Base-by-base conservation (phyloP, 2,329 filamentous ascomycete species). In the Lasiodiplodia sp. region DNA sequence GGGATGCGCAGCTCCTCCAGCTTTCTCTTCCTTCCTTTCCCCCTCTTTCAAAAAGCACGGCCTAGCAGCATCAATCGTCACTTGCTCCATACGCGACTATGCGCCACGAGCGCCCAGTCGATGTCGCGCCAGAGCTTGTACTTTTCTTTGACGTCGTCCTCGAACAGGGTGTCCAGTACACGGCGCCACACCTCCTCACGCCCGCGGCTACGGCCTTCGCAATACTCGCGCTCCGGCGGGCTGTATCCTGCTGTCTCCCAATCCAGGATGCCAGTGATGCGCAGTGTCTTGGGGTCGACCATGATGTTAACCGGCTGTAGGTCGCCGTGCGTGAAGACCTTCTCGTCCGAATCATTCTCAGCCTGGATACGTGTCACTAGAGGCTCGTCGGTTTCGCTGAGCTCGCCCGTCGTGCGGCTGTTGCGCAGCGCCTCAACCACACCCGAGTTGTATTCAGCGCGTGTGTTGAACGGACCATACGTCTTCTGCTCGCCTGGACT, bases 241-340 rank as follows among this genome's bases (percentile, higher is more conserved):
- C 72, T 73, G 57, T 72, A 73, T 3, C 72, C 71, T 8, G 71
- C 72, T 53, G 68, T 60, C 23, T 70, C 71, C 71, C 72, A 72
- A 21, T 73, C 72, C 18, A 73, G 60, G 34, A 73, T 71, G 25
- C 55, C 69, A 25, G 67, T 66, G 62, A 72, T 67, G 44, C 65
- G 65, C 28, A 52, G 31, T 6, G 53, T 57, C 38, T 51, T 60
- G 38, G 65, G 65, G 40, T 67, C 65, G 31, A 72, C 71, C 14
- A 72, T 65, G 63, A 72, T 71, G 58, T 72, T 72, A 53, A 66
- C 69, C 6, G 64, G 69, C 37, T 21, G 51, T 4, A 72, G 47
- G 60, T 72, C 71, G 47, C 70, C 71, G 44, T 72, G 70, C 58
- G 70, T 72, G 56, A 70, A 67, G 18, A 71, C 67, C 31, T 68